Base-by-base conservation (phyloP, 1,284 basidiomycete species). In the Ceratobasidium sp. region DNA sequence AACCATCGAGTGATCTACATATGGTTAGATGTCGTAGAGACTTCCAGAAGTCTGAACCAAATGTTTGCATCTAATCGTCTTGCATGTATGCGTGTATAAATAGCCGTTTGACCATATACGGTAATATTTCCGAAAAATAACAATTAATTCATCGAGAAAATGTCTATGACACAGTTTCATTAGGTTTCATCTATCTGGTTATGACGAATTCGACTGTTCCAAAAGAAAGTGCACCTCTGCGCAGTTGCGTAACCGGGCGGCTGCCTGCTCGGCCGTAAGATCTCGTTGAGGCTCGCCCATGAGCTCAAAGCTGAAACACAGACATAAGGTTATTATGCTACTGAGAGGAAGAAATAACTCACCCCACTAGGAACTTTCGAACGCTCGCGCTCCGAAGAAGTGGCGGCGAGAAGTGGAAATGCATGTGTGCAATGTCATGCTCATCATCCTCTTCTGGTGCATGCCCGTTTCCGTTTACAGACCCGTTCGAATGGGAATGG, bases 241-340 rank as follows among this genome's bases (percentile, higher is more conserved):
- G 59, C 82, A 80, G 1, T 74, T 82, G 30, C 87, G 79, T 66
- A 97, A 79, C 42, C 84, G 81, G 71, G 79, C 75, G 0, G 94
- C 94, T 6, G 93, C 94, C 77, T 94, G 90, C 76, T 98, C 95
- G 0, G 94, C 85, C 0, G 93, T 95, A 42, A 97, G 80, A 76
- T 98, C 95, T 1, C 95, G 82, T 80, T 98, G 95, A 1, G 90
- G 84, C 77, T 98, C 94, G 0, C 87, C 91, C 85, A 97, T 91
- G 72, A 97, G 82, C 78, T 97, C 95, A 74, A 93, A 97, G 2
- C 91, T 93, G 23, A 16, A n/a, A 7, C 42, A 46, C 16, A 6
- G 4, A 46, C 5, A 16, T 6, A 46, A 46, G 42, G 42, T 46
- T 21, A 46, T 46, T 39, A 44, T 39, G 42, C 41, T 68, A 59